Base-by-base conservation (phyloP, 768 basidiomycete genomes). In the Trametopsis cervina region DNA sequence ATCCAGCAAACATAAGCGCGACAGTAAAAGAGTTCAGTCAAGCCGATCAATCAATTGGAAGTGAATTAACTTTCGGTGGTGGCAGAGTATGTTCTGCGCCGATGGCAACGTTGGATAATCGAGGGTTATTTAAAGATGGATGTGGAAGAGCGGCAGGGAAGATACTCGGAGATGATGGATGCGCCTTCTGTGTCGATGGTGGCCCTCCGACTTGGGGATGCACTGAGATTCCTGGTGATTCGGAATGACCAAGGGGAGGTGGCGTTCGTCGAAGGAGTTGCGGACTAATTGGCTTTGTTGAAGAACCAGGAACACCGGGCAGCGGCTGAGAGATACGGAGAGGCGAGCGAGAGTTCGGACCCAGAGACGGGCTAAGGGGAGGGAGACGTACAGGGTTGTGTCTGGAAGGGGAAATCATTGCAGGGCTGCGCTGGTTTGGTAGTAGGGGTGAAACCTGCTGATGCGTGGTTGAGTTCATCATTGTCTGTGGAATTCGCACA, bases 201-300 rank as follows among this genome's bases (percentile, higher is more conserved):
- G 35, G 29, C 27, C 45, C 23, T n/a, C 37, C 13, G 51, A 23
- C 9, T 25, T 24, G 20, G 24, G 25, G 7, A 33, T 33, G 20
- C 29, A 15, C 36, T 26, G 2, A 25, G 24, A 35, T 23, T 52
- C 29, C 29, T 33, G 52, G 53, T 7, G 48, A 46, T 45, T 53
- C 54, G 10, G 49, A 25, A 4, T 38, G 46, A 11, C 46, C 46
- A 13, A 52, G 52, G 0, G 56, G 60, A 5, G 58, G 39, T 3
- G 55, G 46, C 4, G 29, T 27, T 17, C 52, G 54, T 3, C 52
- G 44, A 6, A 51, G 29, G 9, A 41, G 20, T 50, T 55, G 48
- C 23, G 57, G 50, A 24, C 56, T 55, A 1, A 56, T 6, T 11
- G 52, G 40, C 54, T 57, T 47, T 29, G 33, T 39, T 41, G 29